Base-by-base conservation (phyloP, 1,139 yeast genomes). In the Casaregolazyma lundiana region DNA sequence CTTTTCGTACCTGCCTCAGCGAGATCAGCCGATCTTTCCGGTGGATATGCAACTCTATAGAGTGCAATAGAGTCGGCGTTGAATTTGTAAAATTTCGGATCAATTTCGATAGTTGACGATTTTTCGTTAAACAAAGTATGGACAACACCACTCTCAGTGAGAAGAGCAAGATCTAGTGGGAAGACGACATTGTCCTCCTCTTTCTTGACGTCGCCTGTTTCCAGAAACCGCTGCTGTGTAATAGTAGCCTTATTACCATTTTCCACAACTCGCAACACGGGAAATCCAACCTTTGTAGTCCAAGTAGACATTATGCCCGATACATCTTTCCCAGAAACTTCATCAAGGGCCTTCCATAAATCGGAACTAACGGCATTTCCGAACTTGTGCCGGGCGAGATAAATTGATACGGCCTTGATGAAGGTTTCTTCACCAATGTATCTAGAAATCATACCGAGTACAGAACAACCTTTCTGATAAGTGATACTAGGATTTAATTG, bases 51-150 rank as follows among this genome's bases (percentile, higher is more conserved):
- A 42, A 94, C 84, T 62, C 95, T 79, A 71, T 81, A 88, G 49
- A 88, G 77, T 62, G 96, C 95, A 42, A 86, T 76, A 66, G 84
- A 94, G 58, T 86, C 84, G 47, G 86, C 87, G 60, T 88, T 88
- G 55, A 87, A 69, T 71, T 88, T 87, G 69, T 76, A 83, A 67
- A 84, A 86, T 13, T 47, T 44, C 8, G 44, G 20, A 41, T 72
- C 44, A 35, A 45, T 9, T 2, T 37, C 41, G 20, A 35, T 20
- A 17, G 22, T 29, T 2, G 38, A 19, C 2, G 37, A 9, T 41
- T 39, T 24, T 29, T 45, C 40, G 22, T 35, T 21, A 19, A 78
- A 79, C 39, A 78, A 61, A 1, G 82, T 70, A 55, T 81, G 81
- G 62, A 84, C 88, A 46, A 81, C 72, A 41, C 88, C 88, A 9